A percentile compares a stretch with the other conserved stretches of the same genome.
Conservation (phyloP, 2,329 filamentous ascomycete species). For the Lasiodiplodia sp. region DNA sequence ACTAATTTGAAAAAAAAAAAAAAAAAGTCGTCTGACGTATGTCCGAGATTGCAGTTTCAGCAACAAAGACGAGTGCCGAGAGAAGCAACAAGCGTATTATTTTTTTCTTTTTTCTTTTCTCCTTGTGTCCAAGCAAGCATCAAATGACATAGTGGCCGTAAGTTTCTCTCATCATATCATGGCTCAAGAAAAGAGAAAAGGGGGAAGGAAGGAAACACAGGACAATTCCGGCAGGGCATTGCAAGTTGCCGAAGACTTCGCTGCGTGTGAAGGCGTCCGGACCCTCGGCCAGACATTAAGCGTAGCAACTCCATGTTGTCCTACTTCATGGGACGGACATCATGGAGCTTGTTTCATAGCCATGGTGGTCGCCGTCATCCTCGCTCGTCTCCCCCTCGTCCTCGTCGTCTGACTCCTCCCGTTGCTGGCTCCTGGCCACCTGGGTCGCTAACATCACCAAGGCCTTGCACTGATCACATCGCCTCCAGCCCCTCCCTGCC, state of each 20-base stretch:
- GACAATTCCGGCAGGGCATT: too few relatives aligned
- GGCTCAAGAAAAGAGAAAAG: neutral
- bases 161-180: neutral
- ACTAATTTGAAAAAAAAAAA: neutral
- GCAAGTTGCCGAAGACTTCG: too few relatives aligned
- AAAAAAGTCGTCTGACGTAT: neutral
- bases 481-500: neutral
- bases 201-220: neutral
- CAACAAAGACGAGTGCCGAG: neutral
- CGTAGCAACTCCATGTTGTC: too few relatives aligned
- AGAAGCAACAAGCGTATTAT: too few relatives aligned
- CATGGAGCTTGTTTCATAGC: too few relatives aligned
- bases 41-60: neutral
- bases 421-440: neutral
- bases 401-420: neutral
- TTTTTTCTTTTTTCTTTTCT: neutral
- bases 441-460: slow-evolving; percentile 13
- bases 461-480: neutral
- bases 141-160: neutral
- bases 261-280: too few relatives aligned
- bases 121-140: neutral
- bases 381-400: neutral
- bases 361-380: neutral
- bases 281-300: too few relatives aligned
- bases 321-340: too few relatives aligned